Conservation (phyloP, 1,139 yeast genomes). For the Nakaseomyces sp. region DNA sequence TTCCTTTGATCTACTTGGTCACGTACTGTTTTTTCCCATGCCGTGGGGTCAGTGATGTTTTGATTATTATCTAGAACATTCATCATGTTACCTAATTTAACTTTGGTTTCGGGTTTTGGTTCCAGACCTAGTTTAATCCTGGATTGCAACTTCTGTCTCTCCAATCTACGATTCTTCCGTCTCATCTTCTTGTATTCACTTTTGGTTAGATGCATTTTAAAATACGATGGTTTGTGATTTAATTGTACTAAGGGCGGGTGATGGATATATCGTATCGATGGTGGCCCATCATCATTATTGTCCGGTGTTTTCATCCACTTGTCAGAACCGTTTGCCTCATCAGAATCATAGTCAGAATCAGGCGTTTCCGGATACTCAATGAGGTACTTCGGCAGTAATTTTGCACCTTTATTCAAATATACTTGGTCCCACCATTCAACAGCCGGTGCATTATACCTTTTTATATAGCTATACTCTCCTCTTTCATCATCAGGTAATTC, state of each 20-base stretch:
- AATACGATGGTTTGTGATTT: too few relatives aligned
- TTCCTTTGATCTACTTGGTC: conserved; percentile 59
- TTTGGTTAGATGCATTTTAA: conserved; percentile 57
- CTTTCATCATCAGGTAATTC: conserved; percentile 21
- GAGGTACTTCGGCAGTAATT: conserved; percentile 18
- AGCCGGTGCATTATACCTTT: conserved; percentile 4
- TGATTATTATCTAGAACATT: conserved; percentile 69
- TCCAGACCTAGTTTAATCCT: conserved; percentile 71
- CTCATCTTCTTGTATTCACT: conserved; percentile 68
- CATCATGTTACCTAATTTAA: conserved; percentile 74
- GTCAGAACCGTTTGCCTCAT: conserved; percentile 20
- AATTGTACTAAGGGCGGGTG: too few relatives aligned
- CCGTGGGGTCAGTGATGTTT: conserved; percentile 85
- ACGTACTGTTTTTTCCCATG: conserved; percentile 64
- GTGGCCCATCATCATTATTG: conserved; percentile 17
- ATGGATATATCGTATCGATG: conserved; percentile 46
- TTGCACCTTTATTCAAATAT: conserved; percentile 14
- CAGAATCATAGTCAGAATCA: conserved; percentile 16
- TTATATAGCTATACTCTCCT: conserved; percentile 21
- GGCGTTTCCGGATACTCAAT: conserved; percentile 11
- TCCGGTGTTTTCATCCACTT: conserved; percentile 12
- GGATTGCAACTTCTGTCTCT: conserved; percentile 65
- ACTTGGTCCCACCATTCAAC: conserved; percentile 30
- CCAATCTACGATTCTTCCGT: conserved; percentile 56
- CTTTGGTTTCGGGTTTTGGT: conserved; percentile 86